Evolutionary conservation across 306 rosid genomes (phyloP).

Genomic region (Lupinus albus): DNA sequence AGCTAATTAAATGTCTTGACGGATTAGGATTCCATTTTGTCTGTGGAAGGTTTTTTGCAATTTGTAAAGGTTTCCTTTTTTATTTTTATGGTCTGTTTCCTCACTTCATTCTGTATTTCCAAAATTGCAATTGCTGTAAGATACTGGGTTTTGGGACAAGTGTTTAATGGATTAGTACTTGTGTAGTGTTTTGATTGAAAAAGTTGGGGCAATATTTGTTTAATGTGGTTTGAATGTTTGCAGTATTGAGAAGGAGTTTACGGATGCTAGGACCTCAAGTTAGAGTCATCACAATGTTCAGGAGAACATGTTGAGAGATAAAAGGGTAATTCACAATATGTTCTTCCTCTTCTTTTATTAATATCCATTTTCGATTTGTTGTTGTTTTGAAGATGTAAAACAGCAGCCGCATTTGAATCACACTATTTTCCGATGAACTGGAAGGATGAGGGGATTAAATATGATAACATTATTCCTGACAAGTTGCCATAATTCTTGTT

Average conservation of each 20-base stretch:
- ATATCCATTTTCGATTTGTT: background rate
- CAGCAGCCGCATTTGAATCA: background rate
- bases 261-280: slow-evolving; percentile 46
- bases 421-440: slow-evolving; percentile 6
- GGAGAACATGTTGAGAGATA: slow-evolving; percentile 59
- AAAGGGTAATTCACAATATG: slow-evolving; percentile 47
- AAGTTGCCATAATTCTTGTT: slow-evolving; percentile 7
- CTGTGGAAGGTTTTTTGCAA: slow-evolving; percentile 31
- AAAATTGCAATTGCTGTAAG: slow-evolving; percentile 17
- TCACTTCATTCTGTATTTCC: slow-evolving; percentile 12
- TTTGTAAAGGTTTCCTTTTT: no score
- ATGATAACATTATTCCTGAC: background rate
- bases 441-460: slow-evolving; percentile 8
- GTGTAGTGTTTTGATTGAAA: background rate
- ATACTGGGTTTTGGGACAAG: slow-evolving; percentile 14
- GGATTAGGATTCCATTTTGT: slow-evolving; percentile 46
- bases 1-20: slow-evolving; percentile 40
- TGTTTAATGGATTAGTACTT: slow-evolving; percentile 25
- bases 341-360: background rate
- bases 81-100: background rate
- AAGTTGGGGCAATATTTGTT: slow-evolving; percentile 40
- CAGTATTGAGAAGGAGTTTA: slow-evolving; percentile 54
- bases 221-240: slow-evolving; percentile 52
- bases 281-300: slow-evolving; percentile 42
- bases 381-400: slow-evolving; percentile 1